Percentiles rank a stretch among this genome's conserved stretches.
Evolutionary conservation across 164 flowering plant genomes (phyloP).

Genomic region (Tinospora cordifolia): DNA sequence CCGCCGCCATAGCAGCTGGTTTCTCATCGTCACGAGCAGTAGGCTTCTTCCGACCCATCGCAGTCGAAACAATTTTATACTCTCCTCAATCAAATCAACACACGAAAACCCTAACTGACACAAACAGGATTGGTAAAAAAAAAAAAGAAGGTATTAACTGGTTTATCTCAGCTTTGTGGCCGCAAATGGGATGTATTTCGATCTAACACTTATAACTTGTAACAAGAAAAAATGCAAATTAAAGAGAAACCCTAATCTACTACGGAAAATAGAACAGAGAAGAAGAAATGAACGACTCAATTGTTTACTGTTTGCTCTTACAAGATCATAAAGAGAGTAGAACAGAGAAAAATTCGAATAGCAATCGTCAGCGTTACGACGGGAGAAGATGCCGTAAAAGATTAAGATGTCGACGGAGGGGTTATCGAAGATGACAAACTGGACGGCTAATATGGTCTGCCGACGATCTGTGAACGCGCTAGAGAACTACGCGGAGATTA

Average conservation of each 20-base stretch:
- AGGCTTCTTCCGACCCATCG: conserved; percentile 70
- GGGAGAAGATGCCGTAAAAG: background rate
- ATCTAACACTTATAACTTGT: background rate
- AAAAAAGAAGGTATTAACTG: background rate
- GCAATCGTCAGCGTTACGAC: too few relatives aligned
- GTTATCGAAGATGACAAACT: background rate
- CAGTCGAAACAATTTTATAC: background rate
- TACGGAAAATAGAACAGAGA: background rate
- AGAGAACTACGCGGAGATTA: background rate
- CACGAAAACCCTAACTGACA: conserved; percentile 9
- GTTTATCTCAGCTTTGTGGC: too few relatives aligned
- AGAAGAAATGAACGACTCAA: background rate
- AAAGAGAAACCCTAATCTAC: background rate
- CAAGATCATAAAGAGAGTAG: background rate
- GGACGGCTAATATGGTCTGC: background rate
- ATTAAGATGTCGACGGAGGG: background rate
- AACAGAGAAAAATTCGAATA: background rate
- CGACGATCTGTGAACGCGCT: background rate
- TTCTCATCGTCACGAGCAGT: conserved; percentile 40
- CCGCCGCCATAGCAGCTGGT: conserved; percentile 19
- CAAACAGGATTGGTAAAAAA: background rate
- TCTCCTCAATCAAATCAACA: background rate
- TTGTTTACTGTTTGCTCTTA: background rate
- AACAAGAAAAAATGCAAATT: background rate
- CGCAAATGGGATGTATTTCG: background rate